Evolutionary conservation across 1,139 yeast species (phyloP), one percentile per base, ranked within the genome.

Genomic region (Blastobotrys illinoisensis): DNA sequence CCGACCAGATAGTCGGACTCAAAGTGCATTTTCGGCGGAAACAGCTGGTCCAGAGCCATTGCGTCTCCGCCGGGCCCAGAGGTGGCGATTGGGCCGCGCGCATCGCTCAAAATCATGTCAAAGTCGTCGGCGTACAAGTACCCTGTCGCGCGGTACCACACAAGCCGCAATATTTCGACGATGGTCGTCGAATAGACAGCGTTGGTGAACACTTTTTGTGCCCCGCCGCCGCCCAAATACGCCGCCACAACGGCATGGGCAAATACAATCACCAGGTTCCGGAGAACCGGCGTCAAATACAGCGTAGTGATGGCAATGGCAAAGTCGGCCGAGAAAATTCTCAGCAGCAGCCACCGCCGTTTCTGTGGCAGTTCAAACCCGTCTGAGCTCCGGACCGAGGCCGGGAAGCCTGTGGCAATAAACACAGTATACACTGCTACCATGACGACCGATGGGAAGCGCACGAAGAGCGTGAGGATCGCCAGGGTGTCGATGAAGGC

Each of bases 191-290:
- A 61, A 55, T 70, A 68, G 19, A 68, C 58, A 16, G 74, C 73
- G 49, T 69, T 67, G 14, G 65, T 60, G 48, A 65, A 65, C 13
- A 62, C 62, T 13, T 62, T 56, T 13, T 58, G 52, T 11, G 40
- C 40, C 4, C 61, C 63, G 1, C 74, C 72, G 3, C 73, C 74
- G 9, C 71, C 70, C 43, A 70, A 55, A 5, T 67, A 57, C 2
- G 74, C 61, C 13, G 74, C 72, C 14, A 70, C 71, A 28, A 67
- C 64, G 3, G 73, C 71, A 47, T 69, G 67, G 6, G 74, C 72
- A 52, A 70, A 64, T n/a, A 64, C 60, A 46, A 63, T 46, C 9
- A 66, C 67, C 19, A 65, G 58, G 45, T 60, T 60, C 20, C 62
- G 58, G 16, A 64, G 55, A 23, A 62, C 53, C 3, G 68, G 68